phyloP scores from a whole-genome alignment of 805 yeast genomes.

The Starmerella ratchasimensis region DNA sequence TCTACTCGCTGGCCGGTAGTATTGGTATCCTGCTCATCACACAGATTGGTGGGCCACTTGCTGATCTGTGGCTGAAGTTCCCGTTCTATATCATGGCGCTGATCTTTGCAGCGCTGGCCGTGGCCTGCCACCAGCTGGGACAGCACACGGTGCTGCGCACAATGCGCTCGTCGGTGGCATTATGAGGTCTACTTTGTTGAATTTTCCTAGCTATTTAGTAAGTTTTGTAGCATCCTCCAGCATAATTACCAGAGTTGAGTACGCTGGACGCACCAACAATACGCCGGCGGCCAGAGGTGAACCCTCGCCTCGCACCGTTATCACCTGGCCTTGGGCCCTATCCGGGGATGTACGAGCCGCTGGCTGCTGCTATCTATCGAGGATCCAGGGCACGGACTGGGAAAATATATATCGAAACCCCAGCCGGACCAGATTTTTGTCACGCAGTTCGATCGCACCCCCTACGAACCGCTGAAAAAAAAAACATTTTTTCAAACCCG shows the following conservation, averaged over 20 bases:
- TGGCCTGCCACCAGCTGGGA: constrained; percentile 4
- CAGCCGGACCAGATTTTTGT: no score
- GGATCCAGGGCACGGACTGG: no score
- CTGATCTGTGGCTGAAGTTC: constrained; percentile 43
- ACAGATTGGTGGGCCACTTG: constrained; percentile 46
- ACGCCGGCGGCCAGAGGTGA: not conserved
- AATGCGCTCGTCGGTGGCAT: constrained; percentile 3
- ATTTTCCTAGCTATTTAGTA: no score
- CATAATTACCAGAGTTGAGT: no score
- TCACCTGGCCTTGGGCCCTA: no score
- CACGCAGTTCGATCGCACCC: no score
- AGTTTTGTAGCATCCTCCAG: no score
- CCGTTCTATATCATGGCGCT: constrained; percentile 44
- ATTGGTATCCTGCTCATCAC: constrained; percentile 48
- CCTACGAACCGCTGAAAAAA: not conserved
- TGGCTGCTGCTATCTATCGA: no score
- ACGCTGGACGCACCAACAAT: not conserved
- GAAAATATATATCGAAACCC: no score
- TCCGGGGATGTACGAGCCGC: no score
- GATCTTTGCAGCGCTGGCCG: constrained; percentile 24
- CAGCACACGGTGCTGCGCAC: constrained; percentile 7
- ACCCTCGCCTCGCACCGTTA: no score
- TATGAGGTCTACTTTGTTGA: not conserved
- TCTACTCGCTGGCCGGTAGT: constrained; percentile 56
- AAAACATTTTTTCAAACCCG: not conserved